Conservation (phyloP, 352 stramenopile species). For the Globisporangium lucens region DNA sequence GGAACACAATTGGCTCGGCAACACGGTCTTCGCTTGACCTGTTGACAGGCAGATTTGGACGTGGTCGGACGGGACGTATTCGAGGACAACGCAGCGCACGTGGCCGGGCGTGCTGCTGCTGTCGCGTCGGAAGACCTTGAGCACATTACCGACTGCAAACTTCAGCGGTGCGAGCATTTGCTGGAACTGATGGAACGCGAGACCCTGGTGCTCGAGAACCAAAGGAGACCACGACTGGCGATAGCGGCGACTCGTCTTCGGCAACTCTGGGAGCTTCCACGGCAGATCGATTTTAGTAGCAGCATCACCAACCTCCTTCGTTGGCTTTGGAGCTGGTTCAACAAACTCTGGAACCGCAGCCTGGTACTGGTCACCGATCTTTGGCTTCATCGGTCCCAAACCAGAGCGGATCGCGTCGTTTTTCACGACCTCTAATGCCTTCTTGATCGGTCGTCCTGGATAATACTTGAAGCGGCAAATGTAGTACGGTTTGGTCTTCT, state of each 20-base stretch:
- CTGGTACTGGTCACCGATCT: constrained; percentile 64
- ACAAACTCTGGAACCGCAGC: constrained; percentile 41
- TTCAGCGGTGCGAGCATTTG: constrained; percentile 50
- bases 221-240: constrained; percentile 71
- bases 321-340: not conserved
- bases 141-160: constrained; percentile 66
- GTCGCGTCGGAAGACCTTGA: constrained; percentile 50
- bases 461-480: constrained; percentile 86
- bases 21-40: constrained; percentile 35
- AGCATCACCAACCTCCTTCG: not conserved
- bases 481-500: constrained; percentile 61
- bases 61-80: constrained; percentile 34
- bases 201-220: constrained; percentile 38
- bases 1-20: constrained; percentile 66
- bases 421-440: constrained; percentile 61
- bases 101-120: constrained; percentile 36
- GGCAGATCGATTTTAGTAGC: constrained; percentile 13
- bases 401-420: constrained; percentile 70
- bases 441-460: constrained; percentile 56
- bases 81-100: constrained; percentile 61
- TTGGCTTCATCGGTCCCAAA: constrained; percentile 60
- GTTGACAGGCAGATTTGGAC: constrained; percentile 62
- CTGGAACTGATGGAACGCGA: constrained; percentile 53
- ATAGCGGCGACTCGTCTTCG: constrained; percentile 19
- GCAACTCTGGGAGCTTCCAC: constrained; percentile 28